phyloP scores from a whole-genome alignment of 345 rosid genomes.

The Populus deltoides region DNA sequence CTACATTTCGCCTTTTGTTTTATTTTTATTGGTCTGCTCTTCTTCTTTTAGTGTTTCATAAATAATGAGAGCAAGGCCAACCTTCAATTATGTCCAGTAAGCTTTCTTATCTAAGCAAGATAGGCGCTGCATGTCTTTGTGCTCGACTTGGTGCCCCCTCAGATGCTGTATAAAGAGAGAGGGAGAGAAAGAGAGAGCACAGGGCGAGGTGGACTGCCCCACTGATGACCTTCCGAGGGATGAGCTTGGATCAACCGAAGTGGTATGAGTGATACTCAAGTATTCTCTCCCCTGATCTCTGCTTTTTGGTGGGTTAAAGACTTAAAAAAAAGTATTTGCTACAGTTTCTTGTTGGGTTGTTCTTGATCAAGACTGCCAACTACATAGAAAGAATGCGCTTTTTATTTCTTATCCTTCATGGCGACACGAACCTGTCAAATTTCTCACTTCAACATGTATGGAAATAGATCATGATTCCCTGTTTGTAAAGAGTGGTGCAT shows the following conservation, averaged over 20 bases:
- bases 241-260: background rate
- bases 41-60: background rate
- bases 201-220: background rate
- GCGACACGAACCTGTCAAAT: constrained; percentile 9
- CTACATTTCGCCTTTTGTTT: constrained; percentile 6
- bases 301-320: background rate
- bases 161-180: too few relatives aligned
- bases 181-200: background rate
- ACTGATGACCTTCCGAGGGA: background rate
- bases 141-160: background rate
- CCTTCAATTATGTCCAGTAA: background rate
- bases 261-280: background rate
- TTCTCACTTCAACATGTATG: constrained; percentile 5
- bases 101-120: background rate
- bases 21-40: background rate
- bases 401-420: constrained; percentile 2
- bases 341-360: constrained; percentile 8
- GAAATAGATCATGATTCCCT: constrained; percentile 11
- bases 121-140: background rate
- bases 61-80: background rate
- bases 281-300: background rate
- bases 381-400: background rate
- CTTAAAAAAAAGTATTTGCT: background rate
- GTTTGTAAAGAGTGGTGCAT: constrained; percentile 1
- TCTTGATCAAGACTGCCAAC: background rate